Evolutionary conservation across 257 asterid genomes (phyloP).

Genomic region (Craterostigma plantagineum): DNA sequence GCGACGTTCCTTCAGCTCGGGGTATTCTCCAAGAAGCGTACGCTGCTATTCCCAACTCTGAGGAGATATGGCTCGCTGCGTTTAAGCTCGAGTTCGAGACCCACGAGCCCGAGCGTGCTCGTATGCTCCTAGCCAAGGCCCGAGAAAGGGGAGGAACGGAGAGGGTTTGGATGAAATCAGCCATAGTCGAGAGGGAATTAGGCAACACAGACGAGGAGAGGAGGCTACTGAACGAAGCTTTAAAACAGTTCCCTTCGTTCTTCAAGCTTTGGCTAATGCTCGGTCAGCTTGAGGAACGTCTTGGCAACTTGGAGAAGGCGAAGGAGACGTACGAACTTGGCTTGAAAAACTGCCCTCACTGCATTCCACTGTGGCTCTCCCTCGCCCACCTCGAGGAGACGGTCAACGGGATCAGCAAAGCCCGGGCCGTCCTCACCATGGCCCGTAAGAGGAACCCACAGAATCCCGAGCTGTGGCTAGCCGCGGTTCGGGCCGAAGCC

Average conservation of each 20-base stretch:
- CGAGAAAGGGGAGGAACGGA: constrained; percentile 82
- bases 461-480: constrained; percentile 76
- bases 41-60: constrained; percentile 91
- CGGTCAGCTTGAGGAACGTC: constrained; percentile 82
- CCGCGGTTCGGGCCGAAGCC: constrained; percentile 67
- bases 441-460: constrained; percentile 75
- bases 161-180: constrained; percentile 98
- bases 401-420: constrained; percentile 52
- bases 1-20: constrained; percentile 86
- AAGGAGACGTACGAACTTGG: constrained; percentile 56
- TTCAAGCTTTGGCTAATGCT: constrained; percentile 86
- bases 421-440: constrained; percentile 70
- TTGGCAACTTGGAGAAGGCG: constrained; percentile 38
- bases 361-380: constrained; percentile 74
- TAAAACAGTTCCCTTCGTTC: constrained; percentile 53
- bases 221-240: constrained; percentile 57
- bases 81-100: constrained; percentile 96
- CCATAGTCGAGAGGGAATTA: constrained; percentile 80
- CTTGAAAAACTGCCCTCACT: constrained; percentile 43
- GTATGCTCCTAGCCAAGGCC: constrained; percentile 80
- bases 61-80: constrained; percentile 97
- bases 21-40: constrained; percentile 91
- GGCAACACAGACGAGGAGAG: constrained; percentile 69
- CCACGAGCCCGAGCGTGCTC: constrained; percentile 81
- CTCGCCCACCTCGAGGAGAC: constrained; percentile 67